Base-by-base conservation (phyloP, 768 basidiomycete species). In the Roridomyces roridus region DNA sequence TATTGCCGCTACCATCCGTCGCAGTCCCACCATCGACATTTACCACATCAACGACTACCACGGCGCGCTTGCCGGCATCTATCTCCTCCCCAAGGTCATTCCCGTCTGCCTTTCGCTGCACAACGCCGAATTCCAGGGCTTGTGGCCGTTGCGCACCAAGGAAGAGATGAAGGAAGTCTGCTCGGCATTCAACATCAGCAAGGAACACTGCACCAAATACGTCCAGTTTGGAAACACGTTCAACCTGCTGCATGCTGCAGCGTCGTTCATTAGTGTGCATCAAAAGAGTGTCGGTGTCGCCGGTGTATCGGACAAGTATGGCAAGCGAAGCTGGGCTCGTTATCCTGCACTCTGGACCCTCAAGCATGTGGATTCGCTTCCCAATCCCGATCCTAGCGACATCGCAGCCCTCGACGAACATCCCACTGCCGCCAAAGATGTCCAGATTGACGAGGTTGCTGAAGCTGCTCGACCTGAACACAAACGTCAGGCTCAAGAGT, bases 141-240 rank as follows among this genome's bases (percentile, higher is more conserved):
- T 96, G 23, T 96, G 95, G 95, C 92, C 95, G 6, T 82, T 97
- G 23, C 89, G 95, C 42, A 97, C 95, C 34, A 96, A 96, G 78
- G 94, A 96, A 68, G 95, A 97, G 72, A 95, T 96, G 94, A 96
- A 94, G 77, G 95, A 97, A 72, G 95, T 97, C 43, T 97, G 95
- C 71, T 96, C 95, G 4, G 95, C 95, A 4, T 97, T 97, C 83
- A 96, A 96, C 73, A 92, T 97, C 72, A 91, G 91, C 79, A 96
- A 96, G 74, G 94, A 96, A 68, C 82, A 93, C 67, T 97, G 95
- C 78, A 92, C 89, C 48, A 96, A 96, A 81, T 97, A 97, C 68
- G 93, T 97, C 40, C 95, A 97, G 73, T 97, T 97, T 71, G 95
- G 95, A 59, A 97, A 97, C 79, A 97, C 95, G 10, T 97, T 97